These are phyloP conservation scores for Cryphonectria japonica DNA, from an alignment of 2,329 filamentous ascomycete species.

Conservation along the genomic window DNA sequence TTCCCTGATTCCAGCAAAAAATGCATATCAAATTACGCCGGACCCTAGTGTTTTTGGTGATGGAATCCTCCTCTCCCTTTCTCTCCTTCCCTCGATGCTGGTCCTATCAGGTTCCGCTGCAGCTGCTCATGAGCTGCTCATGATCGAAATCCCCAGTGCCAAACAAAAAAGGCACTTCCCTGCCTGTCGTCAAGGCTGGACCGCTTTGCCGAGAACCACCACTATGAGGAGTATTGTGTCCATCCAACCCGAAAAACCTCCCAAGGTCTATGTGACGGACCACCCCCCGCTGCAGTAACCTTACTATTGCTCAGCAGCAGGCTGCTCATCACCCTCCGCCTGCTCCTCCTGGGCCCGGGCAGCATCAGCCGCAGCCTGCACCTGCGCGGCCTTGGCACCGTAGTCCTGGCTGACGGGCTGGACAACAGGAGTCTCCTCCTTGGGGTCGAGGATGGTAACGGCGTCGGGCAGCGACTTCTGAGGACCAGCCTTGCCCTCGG, in stretches of 20 bases:
- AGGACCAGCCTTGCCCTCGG: conserved; percentile 97
- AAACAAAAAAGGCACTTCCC: not conserved
- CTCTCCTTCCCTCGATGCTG: conserved; percentile 15
- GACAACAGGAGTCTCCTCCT: conserved; percentile 95
- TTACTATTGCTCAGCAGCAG: conserved; percentile 51
- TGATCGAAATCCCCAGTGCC: conserved; percentile 8
- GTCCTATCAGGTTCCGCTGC: conserved; percentile 15
- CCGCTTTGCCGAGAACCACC: conserved; percentile 10
- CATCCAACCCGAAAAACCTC: not conserved
- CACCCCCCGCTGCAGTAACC: conserved; percentile 28
- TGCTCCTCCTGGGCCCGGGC: conserved; percentile 54
- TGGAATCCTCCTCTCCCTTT: conserved; percentile 17
- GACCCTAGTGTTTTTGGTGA: conserved; percentile 28
- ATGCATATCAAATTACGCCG: conserved; percentile 31
- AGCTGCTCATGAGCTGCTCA: conserved; percentile 19
- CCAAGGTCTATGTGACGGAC: conserved; percentile 24
- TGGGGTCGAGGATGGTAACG: conserved; percentile 99
- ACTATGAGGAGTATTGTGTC: conserved; percentile 6
- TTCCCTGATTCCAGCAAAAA: conserved; percentile 31
- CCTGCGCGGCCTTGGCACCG: conserved; percentile 80
- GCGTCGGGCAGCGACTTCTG: conserved; percentile 97
- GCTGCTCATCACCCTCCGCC: conserved; percentile 55
- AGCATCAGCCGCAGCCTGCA: conserved; percentile 68
- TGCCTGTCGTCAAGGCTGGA: conserved; percentile 13
- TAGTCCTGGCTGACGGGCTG: conserved; percentile 99